Evolutionary conservation across 805 yeast species (phyloP), one percentile per base, ranked within the genome.

Genomic region (Spathaspora girioi): DNA sequence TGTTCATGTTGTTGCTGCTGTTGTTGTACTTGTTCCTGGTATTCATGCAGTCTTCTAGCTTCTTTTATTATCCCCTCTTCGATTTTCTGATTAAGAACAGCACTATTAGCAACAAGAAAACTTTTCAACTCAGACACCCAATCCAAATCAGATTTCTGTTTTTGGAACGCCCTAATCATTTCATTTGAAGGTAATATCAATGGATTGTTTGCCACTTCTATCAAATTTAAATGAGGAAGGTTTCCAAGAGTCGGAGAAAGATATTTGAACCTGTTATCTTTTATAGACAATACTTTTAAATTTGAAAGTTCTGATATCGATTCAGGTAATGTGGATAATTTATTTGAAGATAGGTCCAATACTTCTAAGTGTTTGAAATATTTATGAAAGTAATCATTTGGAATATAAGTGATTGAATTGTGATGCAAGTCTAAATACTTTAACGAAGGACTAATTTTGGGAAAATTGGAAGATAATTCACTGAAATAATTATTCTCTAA

Each of bases 141-240:
- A 45, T 78, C 84, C 1, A 60, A 56, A 46, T 71, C 76, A 1
- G 73, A 60, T 45, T 63, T 71, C 51, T 65, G 72, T 45, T 62
- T 63, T 57, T 60, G 81, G 54, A 58, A 76, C 58, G 50, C 65
- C 49, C 53, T 67, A 55, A 63, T 59, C 5, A 60, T 49, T 15
- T 70, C 76, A 12, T 60, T 27, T 0, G 83, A 65, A 3, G 85
- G 86, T 50, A 74, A 56, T 5, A 79, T 70, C 32, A 81, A 69
- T 0, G 91, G 90, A 57, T 88, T 87, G 35, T 77, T 79, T 11
- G 80, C 81, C 3, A 85, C 67, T 56, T 85, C 89, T 19, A 87
- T 68, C 42, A 84, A 77, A 51, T 78, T 76, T 38, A 88, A 70
- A 50, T 72, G 76, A 2, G 71, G 66, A 54, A 87, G 63, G 40